phyloP scores from a whole-genome alignment of 2,329 filamentous ascomycete genomes.

The Ophiostoma montium region DNA sequence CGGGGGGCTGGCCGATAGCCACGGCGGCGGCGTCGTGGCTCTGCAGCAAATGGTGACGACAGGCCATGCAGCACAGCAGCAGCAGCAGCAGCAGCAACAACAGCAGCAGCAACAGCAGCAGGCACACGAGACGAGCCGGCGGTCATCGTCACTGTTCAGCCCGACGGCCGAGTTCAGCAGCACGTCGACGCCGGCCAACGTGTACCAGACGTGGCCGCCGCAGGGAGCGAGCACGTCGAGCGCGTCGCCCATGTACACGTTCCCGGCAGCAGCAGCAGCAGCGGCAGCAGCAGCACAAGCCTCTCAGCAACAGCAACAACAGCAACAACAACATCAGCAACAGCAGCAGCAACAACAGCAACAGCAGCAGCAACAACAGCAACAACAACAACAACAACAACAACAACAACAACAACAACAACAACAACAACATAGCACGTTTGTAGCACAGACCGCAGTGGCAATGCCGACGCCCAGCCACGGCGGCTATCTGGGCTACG shows the following conservation, averaged over 20 bases:
- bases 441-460: slow-evolving; percentile 18
- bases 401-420: background rate
- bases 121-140: slow-evolving; percentile 30
- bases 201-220: slow-evolving; percentile 34
- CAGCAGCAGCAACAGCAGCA: too few species aligned
- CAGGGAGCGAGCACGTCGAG: slow-evolving; percentile 27
- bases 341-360: background rate
- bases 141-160: slow-evolving; percentile 31
- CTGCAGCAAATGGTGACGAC: slow-evolving; percentile 32
- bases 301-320: slow-evolving; percentile 4
- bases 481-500: slow-evolving; percentile 18
- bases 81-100: slow-evolving; percentile 11
- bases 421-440: slow-evolving; percentile 10
- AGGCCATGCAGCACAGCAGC: too few species aligned
- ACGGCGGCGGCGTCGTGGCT: slow-evolving; percentile 22
- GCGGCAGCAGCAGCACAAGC: slow-evolving; percentile 7
- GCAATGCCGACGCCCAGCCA: slow-evolving; percentile 16
- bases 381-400: background rate
- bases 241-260: slow-evolving; percentile 31
- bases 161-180: slow-evolving; percentile 30
- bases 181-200: slow-evolving; percentile 20
- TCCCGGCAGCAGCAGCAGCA: slow-evolving; percentile 17
- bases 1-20: background rate
- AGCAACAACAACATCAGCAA: too few species aligned
- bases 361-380: slow-evolving; percentile 8